Conservation (phyloP, 148 eudicot species). For the Fagopyrum homotropicum region DNA sequence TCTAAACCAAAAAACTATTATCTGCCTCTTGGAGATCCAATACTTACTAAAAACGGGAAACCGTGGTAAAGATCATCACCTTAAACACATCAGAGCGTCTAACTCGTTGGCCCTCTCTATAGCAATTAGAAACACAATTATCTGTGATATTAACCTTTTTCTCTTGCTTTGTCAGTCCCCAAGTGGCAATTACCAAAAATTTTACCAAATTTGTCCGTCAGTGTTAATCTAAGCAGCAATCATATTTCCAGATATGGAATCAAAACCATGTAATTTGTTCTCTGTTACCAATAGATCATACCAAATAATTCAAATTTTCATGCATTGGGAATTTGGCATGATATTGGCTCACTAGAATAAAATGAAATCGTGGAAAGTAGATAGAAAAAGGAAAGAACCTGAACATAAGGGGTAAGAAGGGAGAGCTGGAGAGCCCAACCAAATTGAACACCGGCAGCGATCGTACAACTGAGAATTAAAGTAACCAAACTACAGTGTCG, state of each 20-base stretch:
- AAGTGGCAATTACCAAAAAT: background rate
- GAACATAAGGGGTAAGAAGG: slow-evolving; percentile 92
- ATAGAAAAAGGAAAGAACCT: slow-evolving; percentile 29
- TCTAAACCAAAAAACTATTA: background rate
- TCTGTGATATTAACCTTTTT: background rate
- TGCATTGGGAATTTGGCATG: background rate
- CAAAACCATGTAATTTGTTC: background rate
- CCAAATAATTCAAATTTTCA: background rate
- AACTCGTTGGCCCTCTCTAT: background rate
- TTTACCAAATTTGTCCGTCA: background rate
- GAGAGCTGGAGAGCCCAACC: slow-evolving; percentile 94
- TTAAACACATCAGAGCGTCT: background rate
- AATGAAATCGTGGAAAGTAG: background rate
- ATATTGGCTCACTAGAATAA: background rate
- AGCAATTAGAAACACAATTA: background rate
- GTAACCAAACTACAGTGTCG: slow-evolving; percentile 32
- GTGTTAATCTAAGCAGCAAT: background rate
- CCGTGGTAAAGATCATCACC: background rate
- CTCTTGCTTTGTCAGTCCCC: background rate
- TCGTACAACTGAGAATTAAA: slow-evolving; percentile 71
- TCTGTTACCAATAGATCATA: background rate
- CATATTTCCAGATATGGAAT: background rate
- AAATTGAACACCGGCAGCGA: slow-evolving; percentile 89
- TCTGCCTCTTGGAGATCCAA: background rate
- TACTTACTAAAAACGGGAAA: background rate